Base-by-base conservation (phyloP, 495 filamentous ascomycete species). In the Neurospora hispaniola region DNA sequence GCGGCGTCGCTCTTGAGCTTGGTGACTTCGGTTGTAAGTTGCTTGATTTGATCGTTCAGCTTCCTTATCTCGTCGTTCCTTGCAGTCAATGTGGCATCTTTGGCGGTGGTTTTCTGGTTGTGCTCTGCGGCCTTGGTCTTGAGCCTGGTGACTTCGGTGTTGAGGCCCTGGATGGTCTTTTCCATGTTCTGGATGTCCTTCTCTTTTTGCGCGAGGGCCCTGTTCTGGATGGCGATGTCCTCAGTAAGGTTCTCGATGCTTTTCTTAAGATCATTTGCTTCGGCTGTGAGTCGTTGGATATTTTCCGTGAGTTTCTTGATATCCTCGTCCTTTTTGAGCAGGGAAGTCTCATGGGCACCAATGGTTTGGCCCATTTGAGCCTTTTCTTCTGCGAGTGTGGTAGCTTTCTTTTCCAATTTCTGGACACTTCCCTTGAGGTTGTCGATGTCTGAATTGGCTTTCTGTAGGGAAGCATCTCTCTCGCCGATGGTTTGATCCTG, bases 151-250 rank as follows among this genome's bases (percentile, higher is more conserved):
- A 7, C 90, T 79, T 94, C 92, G 4, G 91, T 91, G 76, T 87
- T 90, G 70, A 93, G 87, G 78, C 93, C 91, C 73, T 88, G 89
- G 62, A 91, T 83, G 75, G 92, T 93, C 70, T 89, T 91, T 78
- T 94, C 93, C 66, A 94, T 85, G 75, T 92, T 90, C 54, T 66
- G 12, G 27, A 66, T 66, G 0, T 1, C 4, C 54, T 8, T 0
- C 3, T 35, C 54, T 14, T 38, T 66, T 66, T 66, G 54, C 27
- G 12, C 31, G 2, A 66, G 54, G 14, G 27, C 35, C 7, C 16
- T 66, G 27, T 66, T 66, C 54, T 35, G 27, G 54, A 0, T 66
- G 54, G 6, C 18, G 54, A 66, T 35, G 6, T 66, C 54, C 6
- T 20, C 9, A 35, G 69, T 23, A 3, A 70, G 69, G 18, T 18